Conservation (phyloP, 2,329 filamentous ascomycete species). For the Nemania serpens region DNA sequence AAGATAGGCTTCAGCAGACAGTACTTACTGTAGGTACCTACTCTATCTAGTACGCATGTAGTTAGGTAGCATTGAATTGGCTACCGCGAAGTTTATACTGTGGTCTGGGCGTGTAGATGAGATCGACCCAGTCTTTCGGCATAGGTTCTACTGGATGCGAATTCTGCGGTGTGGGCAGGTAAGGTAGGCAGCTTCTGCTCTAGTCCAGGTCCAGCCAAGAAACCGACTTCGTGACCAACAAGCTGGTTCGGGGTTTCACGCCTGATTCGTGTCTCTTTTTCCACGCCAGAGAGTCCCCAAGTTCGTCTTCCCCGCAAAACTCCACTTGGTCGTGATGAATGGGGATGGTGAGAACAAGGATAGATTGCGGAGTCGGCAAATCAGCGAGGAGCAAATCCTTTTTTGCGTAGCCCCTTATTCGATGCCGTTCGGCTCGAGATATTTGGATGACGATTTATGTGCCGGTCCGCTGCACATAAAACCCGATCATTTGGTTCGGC, state of each 20-base stretch:
- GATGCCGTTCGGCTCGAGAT: constrained; percentile 1
- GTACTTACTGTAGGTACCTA: background rate
- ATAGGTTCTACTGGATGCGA: background rate
- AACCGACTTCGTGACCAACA: constrained; percentile 13
- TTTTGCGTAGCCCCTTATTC: background rate
- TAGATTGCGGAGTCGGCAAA: constrained; percentile 12
- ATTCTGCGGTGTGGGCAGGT: background rate
- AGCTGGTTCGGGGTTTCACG: constrained; percentile 11
- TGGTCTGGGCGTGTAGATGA: background rate
- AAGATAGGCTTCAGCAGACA: background rate
- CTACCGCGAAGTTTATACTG: background rate
- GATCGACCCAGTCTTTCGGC: background rate
- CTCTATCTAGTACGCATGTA: background rate
- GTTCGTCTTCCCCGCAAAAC: constrained; percentile 24
- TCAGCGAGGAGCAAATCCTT: constrained; percentile 16
- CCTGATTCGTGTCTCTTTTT: constrained; percentile 7
- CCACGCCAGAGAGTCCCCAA: constrained; percentile 5
- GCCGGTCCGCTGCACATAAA: constrained; percentile 2
- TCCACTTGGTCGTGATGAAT: constrained; percentile 10
- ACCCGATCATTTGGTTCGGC: constrained; percentile 4
- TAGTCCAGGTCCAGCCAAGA: constrained; percentile 11
- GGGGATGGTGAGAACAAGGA: constrained; percentile 16
- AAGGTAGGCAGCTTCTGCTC: background rate
- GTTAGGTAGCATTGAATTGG: background rate
- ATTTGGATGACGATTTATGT: background rate